Percentiles rank a stretch among this genome's conserved stretches.
phyloP scores from a whole-genome alignment of 192 early-diverging fungal species.

The Coemansia sp. region DNA sequence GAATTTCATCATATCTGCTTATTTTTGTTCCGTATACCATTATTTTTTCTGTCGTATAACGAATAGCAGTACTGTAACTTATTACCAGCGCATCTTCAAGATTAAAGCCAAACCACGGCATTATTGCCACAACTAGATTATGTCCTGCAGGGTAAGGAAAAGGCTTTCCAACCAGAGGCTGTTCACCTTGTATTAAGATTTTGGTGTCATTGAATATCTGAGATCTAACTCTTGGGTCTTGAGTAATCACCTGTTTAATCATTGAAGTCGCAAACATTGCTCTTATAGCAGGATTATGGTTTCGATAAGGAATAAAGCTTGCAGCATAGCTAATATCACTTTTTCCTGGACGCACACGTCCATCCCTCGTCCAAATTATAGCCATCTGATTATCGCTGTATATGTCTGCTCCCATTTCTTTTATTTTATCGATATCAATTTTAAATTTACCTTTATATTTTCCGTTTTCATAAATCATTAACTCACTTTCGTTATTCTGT shows the following conservation, averaged over 20 bases:
- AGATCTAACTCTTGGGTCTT: constrained; percentile 16
- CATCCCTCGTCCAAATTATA: too few species aligned
- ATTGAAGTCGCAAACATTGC: constrained; percentile 22
- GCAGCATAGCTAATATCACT: constrained; percentile 12
- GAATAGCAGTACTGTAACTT: background rate
- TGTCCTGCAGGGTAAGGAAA: constrained; percentile 22
- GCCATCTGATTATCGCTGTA: too few species aligned
- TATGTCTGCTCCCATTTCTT: too few species aligned
- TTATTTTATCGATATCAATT: too few species aligned
- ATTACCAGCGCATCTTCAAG: constrained; percentile 30
- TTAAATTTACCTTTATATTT: too few species aligned
- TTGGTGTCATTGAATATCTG: constrained; percentile 22
- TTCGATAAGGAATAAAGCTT: constrained; percentile 14
- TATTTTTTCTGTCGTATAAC: too few species aligned
- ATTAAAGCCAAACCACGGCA: constrained; percentile 26
- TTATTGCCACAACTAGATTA: constrained; percentile 19
- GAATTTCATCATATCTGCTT: too few species aligned
- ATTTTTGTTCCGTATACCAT: too few species aligned
- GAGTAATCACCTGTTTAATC: constrained; percentile 29
- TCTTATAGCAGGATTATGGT: constrained; percentile 24
- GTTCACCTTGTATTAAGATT: constrained; percentile 19
- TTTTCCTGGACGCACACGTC: background rate
- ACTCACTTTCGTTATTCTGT: too few species aligned
- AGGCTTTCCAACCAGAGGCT: constrained; percentile 13
- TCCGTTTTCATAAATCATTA: too few species aligned